Percentiles rank a stretch among this genome's conserved stretches.
Evolutionary conservation across 306 rosid species (phyloP).

Genomic region (Cucumis melo): DNA sequence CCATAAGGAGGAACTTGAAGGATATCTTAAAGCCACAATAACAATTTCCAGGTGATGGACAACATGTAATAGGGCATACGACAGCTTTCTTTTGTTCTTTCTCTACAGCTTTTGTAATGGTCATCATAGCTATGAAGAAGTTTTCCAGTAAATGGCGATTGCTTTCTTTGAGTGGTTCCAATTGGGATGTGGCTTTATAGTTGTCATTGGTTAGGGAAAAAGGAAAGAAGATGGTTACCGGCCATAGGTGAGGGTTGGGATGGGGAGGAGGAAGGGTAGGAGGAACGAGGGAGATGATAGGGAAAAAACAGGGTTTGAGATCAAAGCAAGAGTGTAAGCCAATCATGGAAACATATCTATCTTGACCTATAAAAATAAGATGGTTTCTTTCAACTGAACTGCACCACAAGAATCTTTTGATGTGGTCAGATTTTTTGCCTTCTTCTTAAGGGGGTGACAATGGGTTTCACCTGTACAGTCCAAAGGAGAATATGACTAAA

Average conservation of each 20-base stretch:
- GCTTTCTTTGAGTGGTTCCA: too few relatives aligned
- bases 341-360: neutral
- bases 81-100: neutral
- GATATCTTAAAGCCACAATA: neutral
- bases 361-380: neutral
- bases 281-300: neutral
- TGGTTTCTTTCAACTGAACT: neutral
- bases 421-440: neutral
- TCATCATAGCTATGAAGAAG: neutral
- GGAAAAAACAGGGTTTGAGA: neutral
- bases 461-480: neutral
- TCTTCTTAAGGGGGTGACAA: neutral
- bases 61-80: neutral
- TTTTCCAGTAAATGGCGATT: neutral
- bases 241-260: neutral
- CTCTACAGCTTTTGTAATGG: neutral
- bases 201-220: neutral
- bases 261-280: neutral
- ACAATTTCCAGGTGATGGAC: neutral
- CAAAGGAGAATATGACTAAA: neutral
- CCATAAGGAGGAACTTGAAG: neutral
- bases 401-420: neutral
- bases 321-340: neutral
- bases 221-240: neutral
- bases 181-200: neutral